Base-by-base conservation (phyloP, 169 alveolate species). In the Ophryocystis elektroscirrha region DNA sequence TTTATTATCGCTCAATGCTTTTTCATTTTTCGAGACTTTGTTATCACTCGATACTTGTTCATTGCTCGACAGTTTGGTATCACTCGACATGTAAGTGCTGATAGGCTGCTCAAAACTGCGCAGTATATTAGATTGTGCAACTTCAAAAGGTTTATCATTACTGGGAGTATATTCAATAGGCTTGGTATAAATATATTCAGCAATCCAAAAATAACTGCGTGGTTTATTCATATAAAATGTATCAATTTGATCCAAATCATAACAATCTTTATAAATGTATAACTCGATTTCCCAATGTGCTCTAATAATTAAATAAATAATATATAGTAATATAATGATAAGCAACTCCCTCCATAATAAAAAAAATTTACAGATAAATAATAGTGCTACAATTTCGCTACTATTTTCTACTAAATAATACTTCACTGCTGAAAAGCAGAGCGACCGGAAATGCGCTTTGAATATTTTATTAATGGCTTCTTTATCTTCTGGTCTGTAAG, bases 171-270 rank as follows among this genome's bases (percentile, higher is more conserved):
- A n/a, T n/a, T 35, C 45, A 37, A 61, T 66, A 19, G 74, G 69
- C 41, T 74, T n/a, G n/a, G n/a, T n/a, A n/a, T n/a, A n/a, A n/a
- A n/a, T n/a, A n/a, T n/a, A 61, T 47, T 78, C 83, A 19, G 83
- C 88, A 27, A 78, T 85, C 88, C 88, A 78, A 62, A 78, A 78
- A 63, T 78, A 73, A 35, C 79, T 59, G 15, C 74, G 76, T 35
- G 66, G 66, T 12, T 56, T 56, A 25, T 68, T 61, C 32, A 61
- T 71, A 47, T 71, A 68, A 51, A 78, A 78, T 23, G 85, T 62
- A 41, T 71, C 69, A 53, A 61, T 67, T 2, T 74, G 69, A 42
- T 69, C 74, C 47, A 78, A 63, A 51, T 78, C 88, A 9, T 84
- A 81, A 59, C 88, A 78, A 51, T 67, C 67, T 26, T 75, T 59